Conservation (phyloP, 176 grass and related monocot genomes). For the Musa beccarii region DNA sequence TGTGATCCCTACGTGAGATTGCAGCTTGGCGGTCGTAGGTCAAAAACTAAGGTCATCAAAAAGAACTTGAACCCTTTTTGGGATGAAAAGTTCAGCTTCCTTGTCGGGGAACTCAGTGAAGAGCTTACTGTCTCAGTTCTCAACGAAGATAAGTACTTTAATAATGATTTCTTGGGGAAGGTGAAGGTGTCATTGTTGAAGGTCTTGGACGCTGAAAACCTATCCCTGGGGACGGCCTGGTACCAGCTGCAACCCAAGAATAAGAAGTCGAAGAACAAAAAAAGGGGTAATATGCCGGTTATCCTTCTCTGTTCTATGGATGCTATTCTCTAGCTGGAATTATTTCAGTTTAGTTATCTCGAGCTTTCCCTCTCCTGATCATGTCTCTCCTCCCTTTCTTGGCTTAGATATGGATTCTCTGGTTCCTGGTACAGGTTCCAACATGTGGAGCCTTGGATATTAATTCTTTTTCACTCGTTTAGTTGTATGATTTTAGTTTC, state of each 20-base stretch:
- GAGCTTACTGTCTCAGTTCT: conserved; percentile 58
- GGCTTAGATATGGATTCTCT: too few species aligned
- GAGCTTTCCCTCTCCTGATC: too few species aligned
- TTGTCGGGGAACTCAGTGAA: conserved; percentile 47
- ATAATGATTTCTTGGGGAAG: conserved; percentile 75
- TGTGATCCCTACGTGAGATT: conserved; percentile 77
- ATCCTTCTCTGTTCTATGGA: conserved; percentile 2
- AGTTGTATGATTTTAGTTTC: conserved; percentile 15
- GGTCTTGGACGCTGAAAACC: conserved; percentile 37
- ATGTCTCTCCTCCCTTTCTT: too few species aligned
- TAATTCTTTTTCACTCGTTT: conserved; percentile 6
- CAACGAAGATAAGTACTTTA: conserved; percentile 61
- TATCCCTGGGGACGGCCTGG: conserved; percentile 57
- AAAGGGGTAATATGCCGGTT: conserved; percentile 47
- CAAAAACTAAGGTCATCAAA: conserved; percentile 70
- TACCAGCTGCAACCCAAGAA: conserved; percentile 63
- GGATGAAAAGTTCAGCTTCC: conserved; percentile 84
- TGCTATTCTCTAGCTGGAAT: background rate
- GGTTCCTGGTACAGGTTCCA: background rate
- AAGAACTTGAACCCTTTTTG: conserved; percentile 83
- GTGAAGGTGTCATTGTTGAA: conserved; percentile 53
- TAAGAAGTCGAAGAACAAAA: conserved; percentile 54
- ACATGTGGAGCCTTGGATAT: background rate
- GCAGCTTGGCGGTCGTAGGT: conserved; percentile 65
- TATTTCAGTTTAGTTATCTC: background rate